Evolutionary conservation across 768 basidiomycete species (phyloP).

Genomic region (Collybia mongolica): DNA sequence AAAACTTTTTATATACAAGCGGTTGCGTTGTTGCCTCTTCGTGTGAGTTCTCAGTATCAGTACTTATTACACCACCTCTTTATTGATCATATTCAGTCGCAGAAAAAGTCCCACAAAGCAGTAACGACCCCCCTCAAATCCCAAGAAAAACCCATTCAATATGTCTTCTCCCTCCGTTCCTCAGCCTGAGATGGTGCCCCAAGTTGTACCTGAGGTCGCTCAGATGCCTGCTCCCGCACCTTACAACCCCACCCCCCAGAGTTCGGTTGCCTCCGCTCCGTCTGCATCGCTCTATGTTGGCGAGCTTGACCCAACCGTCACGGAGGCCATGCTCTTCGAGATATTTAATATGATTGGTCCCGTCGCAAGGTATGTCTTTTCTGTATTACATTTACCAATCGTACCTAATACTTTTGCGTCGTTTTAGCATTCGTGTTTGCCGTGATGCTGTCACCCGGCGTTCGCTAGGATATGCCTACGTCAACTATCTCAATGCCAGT

Average conservation of each 20-base stretch:
- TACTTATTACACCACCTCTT: too few relatives aligned
- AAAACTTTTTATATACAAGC: slow-evolving; percentile 58
- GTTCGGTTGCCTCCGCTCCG: slow-evolving; percentile 61
- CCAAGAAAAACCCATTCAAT: slow-evolving; percentile 39
- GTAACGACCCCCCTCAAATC: slow-evolving; percentile 77
- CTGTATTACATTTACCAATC: background rate
- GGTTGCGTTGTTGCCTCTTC: slow-evolving; percentile 73
- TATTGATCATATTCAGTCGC: slow-evolving; percentile 32
- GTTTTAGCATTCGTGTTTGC: slow-evolving; percentile 91
- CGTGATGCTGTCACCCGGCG: slow-evolving; percentile 99
- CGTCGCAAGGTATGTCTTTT: slow-evolving; percentile 88
- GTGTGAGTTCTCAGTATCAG: slow-evolving; percentile 51
- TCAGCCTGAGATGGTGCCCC: slow-evolving; percentile 52
- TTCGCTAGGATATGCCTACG: slow-evolving; percentile 99
- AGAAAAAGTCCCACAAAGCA: slow-evolving; percentile 87
- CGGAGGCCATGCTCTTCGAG: slow-evolving; percentile 99
- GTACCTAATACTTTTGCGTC: too few relatives aligned
- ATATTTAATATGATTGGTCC: slow-evolving; percentile 99
- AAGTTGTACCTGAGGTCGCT: slow-evolving; percentile 48
- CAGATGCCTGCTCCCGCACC: slow-evolving; percentile 47
- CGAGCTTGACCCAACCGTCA: slow-evolving; percentile 96
- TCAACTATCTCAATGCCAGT: slow-evolving; percentile 94
- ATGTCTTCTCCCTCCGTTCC: slow-evolving; percentile 62
- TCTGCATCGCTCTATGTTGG: slow-evolving; percentile 98
- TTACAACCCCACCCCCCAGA: slow-evolving; percentile 57